These are phyloP conservation scores for Craterostigma plantagineum DNA, from an alignment of 257 asterid genomes.

Conservation along the genomic window DNA sequence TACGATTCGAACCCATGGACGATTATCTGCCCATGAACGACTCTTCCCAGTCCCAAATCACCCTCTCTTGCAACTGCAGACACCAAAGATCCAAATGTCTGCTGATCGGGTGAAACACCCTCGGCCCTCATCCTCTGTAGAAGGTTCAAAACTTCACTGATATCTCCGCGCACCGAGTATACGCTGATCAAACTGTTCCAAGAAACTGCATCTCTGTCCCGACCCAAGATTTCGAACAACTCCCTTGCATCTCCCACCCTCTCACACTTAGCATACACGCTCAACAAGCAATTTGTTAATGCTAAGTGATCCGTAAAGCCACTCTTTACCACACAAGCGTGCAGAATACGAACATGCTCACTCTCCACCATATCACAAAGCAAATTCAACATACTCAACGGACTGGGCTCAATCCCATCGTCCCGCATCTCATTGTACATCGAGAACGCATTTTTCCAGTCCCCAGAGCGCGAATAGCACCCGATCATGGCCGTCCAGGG, in stretches of 20 bases:
- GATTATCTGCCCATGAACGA: constrained; percentile 40
- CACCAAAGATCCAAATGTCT: constrained; percentile 43
- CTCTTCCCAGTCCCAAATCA: constrained; percentile 28
- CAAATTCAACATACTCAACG: constrained; percentile 43
- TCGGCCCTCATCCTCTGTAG: constrained; percentile 34
- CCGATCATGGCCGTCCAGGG: constrained; percentile 71
- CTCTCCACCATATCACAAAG: constrained; percentile 40
- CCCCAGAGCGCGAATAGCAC: constrained; percentile 38
- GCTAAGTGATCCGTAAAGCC: constrained; percentile 24
- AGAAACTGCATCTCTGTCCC: constrained; percentile 44
- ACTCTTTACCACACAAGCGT: constrained; percentile 23
- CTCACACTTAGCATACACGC: constrained; percentile 58
- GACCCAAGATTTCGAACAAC: constrained; percentile 30
- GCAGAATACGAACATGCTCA: constrained; percentile 24
- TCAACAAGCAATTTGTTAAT: constrained; percentile 43
- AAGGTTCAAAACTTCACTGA: constrained; percentile 23
- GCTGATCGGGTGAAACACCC: constrained; percentile 38
- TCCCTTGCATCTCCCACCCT: constrained; percentile 34
- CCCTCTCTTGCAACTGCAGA: constrained; percentile 38
- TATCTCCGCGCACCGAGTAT: constrained; percentile 26
- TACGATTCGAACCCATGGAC: constrained; percentile 27
- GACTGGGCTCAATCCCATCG: constrained; percentile 35
- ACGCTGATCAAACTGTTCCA: constrained; percentile 74
- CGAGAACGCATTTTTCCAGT: constrained; percentile 21
- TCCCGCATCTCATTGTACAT: constrained; percentile 41